Base-by-base conservation (phyloP, 1,284 basidiomycete species). In the Mycena sp. region DNA sequence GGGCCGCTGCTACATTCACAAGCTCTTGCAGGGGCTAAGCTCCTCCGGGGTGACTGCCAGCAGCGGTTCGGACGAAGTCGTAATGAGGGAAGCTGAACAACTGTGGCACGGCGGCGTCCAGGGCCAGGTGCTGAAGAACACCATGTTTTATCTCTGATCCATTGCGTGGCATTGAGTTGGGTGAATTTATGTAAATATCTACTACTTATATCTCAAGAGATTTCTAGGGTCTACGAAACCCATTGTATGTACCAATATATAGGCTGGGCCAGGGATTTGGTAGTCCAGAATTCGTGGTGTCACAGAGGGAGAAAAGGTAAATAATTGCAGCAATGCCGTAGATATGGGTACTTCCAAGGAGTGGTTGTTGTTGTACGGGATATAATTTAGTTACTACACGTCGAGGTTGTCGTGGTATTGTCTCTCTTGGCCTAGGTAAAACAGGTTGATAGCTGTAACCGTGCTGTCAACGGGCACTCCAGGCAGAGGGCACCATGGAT, bases 1-100 rank as follows among this genome's bases (percentile, higher is more conserved):
- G 3, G 91, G 91, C 1, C 79, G 92, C 21, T 92, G 89, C 74
- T 93, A 92, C 71, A 71, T 93, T 41, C 84, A 89, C 73, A 82
- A 84, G 58, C 77, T 92, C 19, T 76, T 93, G 41, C 83, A 85
- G 49, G 90, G 90, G 19, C 69, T 83, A 51, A 79, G 78, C 7
- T 77, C 77, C 55, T 73, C 75, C 9, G 80, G 56, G 1, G 25
- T 30, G 43, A 68, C 64, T 12, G 55, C 61, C 25, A 44, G 64
- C 78, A 16, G 73, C 74, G 1, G 67, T 71, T 10, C 51, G 37
- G 84, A 87, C n/a, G 82, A 87, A 28, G 77, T 80, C 28, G 81
- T 87, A 9, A 80, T 79, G 68, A 70, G 75, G n/a, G 85, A 85
- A 64, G 91, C 88, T 1, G 63, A 70, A 63, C 69, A 62, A 17